A percentile compares a stretch with the other conserved stretches of the same genome.
Conservation (phyloP, 2,329 filamentous ascomycete species). For the Trichophaea hybrida region DNA sequence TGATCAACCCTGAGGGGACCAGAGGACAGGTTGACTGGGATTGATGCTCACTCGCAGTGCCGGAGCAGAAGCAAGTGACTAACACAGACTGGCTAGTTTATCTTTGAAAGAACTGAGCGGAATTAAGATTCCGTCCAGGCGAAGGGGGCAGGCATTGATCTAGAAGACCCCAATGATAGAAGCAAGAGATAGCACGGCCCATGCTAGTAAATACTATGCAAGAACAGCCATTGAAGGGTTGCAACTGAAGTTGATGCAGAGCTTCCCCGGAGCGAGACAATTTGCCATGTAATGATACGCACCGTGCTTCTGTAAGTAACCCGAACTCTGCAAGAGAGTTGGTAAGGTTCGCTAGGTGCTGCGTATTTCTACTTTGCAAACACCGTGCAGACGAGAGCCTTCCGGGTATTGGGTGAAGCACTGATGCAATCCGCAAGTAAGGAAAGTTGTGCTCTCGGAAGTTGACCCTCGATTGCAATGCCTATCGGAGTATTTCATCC, state of each 20-base stretch:
- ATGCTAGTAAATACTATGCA: background rate
- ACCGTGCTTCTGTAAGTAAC: slow-evolving; percentile 22
- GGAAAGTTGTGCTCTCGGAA: slow-evolving; percentile 20
- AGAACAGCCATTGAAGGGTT: slow-evolving; percentile 12
- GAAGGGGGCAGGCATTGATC: slow-evolving; percentile 21
- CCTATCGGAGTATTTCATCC: slow-evolving; percentile 16
- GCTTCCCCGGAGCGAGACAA: slow-evolving; percentile 21
- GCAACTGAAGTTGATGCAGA: slow-evolving; percentile 13
- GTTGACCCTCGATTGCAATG: slow-evolving; percentile 15
- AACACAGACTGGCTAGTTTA: slow-evolving; percentile 18
- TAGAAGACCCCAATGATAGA: slow-evolving; percentile 13
- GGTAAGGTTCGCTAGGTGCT: slow-evolving; percentile 22
- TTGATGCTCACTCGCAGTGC: slow-evolving; percentile 9
- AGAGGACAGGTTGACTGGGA: slow-evolving; percentile 4
- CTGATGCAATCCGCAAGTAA: slow-evolving; percentile 16
- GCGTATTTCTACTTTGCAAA: slow-evolving; percentile 16
- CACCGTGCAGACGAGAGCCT: slow-evolving; percentile 23
- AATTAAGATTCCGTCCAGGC: slow-evolving; percentile 13
- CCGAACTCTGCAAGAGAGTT: slow-evolving; percentile 4
- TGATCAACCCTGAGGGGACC: background rate
- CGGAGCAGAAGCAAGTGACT: slow-evolving; percentile 12
- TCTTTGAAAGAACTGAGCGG: slow-evolving; percentile 10
- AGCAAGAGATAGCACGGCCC: slow-evolving; percentile 6
- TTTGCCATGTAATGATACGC: slow-evolving; percentile 16
- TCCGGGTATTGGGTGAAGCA: slow-evolving; percentile 10